Percentiles rank a stretch among this genome's conserved stretches.
These are phyloP conservation scores for Tylopilus balloui DNA, from an alignment of 768 basidiomycete genomes.

Conservation along the genomic window DNA sequence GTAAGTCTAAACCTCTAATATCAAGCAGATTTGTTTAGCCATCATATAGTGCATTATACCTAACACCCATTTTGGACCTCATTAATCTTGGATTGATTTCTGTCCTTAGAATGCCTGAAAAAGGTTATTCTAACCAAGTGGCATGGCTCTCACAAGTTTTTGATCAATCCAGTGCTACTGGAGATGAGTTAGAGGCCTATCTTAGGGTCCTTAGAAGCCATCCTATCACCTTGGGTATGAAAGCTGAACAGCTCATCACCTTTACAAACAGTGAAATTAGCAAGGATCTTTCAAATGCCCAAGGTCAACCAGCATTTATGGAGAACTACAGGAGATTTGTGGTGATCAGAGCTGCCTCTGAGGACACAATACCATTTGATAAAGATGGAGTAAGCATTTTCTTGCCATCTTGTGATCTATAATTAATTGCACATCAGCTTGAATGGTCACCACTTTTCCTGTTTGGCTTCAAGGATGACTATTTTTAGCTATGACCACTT, in stretches of 20 bases:
- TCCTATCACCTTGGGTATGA: conserved; percentile 32
- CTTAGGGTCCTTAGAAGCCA: conserved; percentile 23
- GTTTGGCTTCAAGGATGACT: conserved; percentile 62
- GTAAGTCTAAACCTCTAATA: conserved; percentile 5
- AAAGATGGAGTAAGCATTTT: conserved; percentile 43
- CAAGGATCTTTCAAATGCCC: conserved; percentile 49
- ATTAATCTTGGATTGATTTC: conserved; percentile 55
- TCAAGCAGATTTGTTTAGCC: not conserved
- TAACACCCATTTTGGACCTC: conserved; percentile 24
- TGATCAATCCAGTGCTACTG: conserved; percentile 15
- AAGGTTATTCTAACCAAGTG: conserved; percentile 22
- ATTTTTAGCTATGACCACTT: conserved; percentile 26
- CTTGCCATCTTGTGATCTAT: not conserved
- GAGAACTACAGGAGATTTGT: conserved; percentile 61
- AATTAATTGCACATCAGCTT: conserved; percentile 37
- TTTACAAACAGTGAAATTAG: conserved; percentile 45
- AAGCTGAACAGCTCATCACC: conserved; percentile 30
- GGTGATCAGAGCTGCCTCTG: conserved; percentile 42
- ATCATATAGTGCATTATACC: conserved; percentile 7
- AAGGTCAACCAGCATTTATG: conserved; percentile 61
- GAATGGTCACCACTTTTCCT: conserved; percentile 46
- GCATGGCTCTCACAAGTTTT: conserved; percentile 25
- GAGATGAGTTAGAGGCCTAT: conserved; percentile 42
- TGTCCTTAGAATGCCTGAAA: conserved; percentile 46
- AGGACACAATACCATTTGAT: conserved; percentile 26